phyloP scores from a whole-genome alignment of 1,284 basidiomycete genomes.

The Microbotryomycetes sp. region DNA sequence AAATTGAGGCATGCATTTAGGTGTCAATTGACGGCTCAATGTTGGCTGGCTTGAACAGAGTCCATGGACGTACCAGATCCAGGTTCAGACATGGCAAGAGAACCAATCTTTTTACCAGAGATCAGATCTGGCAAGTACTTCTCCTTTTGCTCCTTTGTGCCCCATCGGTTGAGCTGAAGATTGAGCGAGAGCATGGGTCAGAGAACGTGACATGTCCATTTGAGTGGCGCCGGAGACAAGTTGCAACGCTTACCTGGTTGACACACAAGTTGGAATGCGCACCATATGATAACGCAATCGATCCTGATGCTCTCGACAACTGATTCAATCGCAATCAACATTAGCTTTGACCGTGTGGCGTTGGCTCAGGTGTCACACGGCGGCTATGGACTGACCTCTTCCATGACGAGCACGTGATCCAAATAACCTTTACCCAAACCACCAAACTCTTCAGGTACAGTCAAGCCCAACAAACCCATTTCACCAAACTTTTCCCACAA shows the following conservation, averaged over 20 bases:
- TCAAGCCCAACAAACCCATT: slow-evolving; percentile 70
- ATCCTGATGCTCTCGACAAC: slow-evolving; percentile 79
- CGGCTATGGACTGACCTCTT: slow-evolving; percentile 46
- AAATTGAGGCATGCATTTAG: slow-evolving; percentile 19
- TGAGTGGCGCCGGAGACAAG: slow-evolving; percentile 16
- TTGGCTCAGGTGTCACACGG: neutral
- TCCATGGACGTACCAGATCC: slow-evolving; percentile 63
- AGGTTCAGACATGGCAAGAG: slow-evolving; percentile 88
- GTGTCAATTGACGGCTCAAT: too few species aligned
- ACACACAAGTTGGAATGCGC: slow-evolving; percentile 85
- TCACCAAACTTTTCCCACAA: slow-evolving; percentile 81
- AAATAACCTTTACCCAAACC: slow-evolving; percentile 58
- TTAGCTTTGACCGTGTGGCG: neutral
- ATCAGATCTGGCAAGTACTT: slow-evolving; percentile 84
- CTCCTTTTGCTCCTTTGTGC: slow-evolving; percentile 72
- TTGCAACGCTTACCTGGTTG: slow-evolving; percentile 52
- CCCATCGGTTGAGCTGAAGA: slow-evolving; percentile 73
- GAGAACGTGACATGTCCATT: neutral
- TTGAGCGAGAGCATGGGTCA: neutral
- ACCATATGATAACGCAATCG: slow-evolving; percentile 84
- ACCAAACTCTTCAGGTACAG: slow-evolving; percentile 68
- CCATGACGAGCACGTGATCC: slow-evolving; percentile 85
- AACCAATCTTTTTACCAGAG: slow-evolving; percentile 74
- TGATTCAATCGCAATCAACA: slow-evolving; percentile 36
- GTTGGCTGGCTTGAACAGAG: slow-evolving; percentile 34